Percentiles rank a stretch among this genome's conserved stretches.
phyloP scores from a whole-genome alignment of 441 rosid genomes.

The Theobroma grandiflorum region DNA sequence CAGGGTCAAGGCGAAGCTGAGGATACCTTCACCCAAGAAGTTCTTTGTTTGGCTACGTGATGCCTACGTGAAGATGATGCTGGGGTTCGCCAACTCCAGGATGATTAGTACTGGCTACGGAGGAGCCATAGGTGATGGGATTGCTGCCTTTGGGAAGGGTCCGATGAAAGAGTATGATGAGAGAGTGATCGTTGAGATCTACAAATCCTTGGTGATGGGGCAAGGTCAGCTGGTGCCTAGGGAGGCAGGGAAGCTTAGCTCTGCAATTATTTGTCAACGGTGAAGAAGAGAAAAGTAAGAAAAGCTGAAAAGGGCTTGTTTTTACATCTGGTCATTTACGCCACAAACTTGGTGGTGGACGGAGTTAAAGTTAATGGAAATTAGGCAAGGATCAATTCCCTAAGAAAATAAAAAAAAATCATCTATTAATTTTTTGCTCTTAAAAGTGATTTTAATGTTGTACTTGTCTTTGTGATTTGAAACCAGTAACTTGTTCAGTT shows the following conservation, averaged over 20 bases:
- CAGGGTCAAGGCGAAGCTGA: conserved; percentile 67
- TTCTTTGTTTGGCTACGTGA: conserved; percentile 76
- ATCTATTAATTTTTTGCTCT: neutral
- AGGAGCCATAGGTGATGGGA: conserved; percentile 43
- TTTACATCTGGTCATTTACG: neutral
- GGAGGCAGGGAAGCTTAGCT: conserved; percentile 18
- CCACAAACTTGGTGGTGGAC: neutral
- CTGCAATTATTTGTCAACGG: conserved; percentile 12
- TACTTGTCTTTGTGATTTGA: neutral
- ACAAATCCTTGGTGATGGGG: conserved; percentile 61
- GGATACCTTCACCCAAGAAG: conserved; percentile 60
- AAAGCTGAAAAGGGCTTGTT: neutral
- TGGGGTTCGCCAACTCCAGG: conserved; percentile 63
- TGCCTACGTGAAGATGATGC: conserved; percentile 86
- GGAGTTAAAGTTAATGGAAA: neutral
- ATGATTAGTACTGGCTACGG: conserved; percentile 47
- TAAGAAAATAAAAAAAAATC: neutral
- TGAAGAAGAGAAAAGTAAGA: neutral
- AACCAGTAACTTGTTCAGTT: conserved; percentile 16
- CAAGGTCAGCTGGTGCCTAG: conserved; percentile 34
- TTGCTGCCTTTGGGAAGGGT: conserved; percentile 44
- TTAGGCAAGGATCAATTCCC: neutral
- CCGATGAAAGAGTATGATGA: conserved; percentile 75
- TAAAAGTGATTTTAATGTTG: neutral
- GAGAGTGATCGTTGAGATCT: conserved; percentile 79